Evolutionary conservation across 805 yeast species (phyloP), one percentile per base, ranked within the genome.

Genomic region (Phaffomyces antillensis): DNA sequence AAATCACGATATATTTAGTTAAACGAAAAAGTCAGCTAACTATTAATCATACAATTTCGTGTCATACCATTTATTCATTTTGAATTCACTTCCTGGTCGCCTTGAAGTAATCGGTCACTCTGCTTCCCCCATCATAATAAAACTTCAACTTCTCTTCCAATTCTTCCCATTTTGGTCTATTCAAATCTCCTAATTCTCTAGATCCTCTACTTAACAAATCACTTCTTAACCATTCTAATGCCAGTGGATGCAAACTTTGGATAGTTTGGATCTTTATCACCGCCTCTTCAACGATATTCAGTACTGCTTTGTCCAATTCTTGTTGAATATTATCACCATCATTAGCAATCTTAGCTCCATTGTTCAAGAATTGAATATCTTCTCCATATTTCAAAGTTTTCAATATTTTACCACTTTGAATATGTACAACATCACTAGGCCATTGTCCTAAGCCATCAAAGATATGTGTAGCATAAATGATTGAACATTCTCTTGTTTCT

Each of bases 381-480:
- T 53, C 41, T 1, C 58, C 54, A 43, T 56, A 65, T n/a, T 64
- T 59, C 31, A 66, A 46, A 35, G 61, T 66, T 23, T 61, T 59
- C 10, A 71, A 52, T 9, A 78, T 72, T 23, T 64, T 60, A 2
- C 98, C 97, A 43, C 77, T 75, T 53, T 76, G 79, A 51, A 93
- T 68, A 63, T 93, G 99, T 13, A 82, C 72, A 9, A 93, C 70
- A 43, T 84, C 71, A 34, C 95, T 85, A 26, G 97, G 95, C 96
- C 98, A 93, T 39, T 73, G 71, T 13, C 87, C 88, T 46, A 93
- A 73, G 0, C 99, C 99, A 58, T 93, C 99, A 63, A 93, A 93
- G 40, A 93, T 93, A 59, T 93, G 99, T 0, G 99, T 93, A 3
- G 98, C 93, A 60, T 93, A 93, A 5, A 91, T 80, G 33, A 93